Evolutionary conservation across 2,329 filamentous ascomycete species (phyloP).

Genomic region (Pseudovirgaria hyperparasitica): DNA sequence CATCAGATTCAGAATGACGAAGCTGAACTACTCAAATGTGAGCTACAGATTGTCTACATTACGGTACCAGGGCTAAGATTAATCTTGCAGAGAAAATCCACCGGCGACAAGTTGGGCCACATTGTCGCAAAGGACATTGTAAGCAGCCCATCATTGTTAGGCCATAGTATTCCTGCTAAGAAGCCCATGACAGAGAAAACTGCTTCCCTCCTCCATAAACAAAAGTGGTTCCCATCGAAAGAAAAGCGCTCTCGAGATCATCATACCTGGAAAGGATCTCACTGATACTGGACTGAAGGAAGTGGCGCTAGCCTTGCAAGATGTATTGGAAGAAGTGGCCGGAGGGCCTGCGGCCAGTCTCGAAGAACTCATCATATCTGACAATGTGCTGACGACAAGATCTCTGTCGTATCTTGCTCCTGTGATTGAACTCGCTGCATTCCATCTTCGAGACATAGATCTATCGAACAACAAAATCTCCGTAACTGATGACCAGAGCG

Average conservation of each 20-base stretch:
- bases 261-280: constrained; percentile 31
- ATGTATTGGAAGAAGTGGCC: constrained; percentile 21
- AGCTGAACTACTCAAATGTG: constrained; percentile 28
- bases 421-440: constrained; percentile 27
- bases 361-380: constrained; percentile 33
- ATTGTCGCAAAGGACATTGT: constrained; percentile 33
- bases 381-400: constrained; percentile 30
- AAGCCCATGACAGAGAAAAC: neutral
- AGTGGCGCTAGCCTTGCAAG: constrained; percentile 29
- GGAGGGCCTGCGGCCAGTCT: constrained; percentile 21
- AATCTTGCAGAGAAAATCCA: constrained; percentile 27
- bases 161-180: neutral
- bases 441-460: constrained; percentile 34
- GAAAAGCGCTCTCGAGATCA: constrained; percentile 29
- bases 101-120: constrained; percentile 32
- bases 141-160: constrained; percentile 8
- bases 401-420: constrained; percentile 29
- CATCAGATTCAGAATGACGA: constrained; percentile 8
- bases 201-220: constrained; percentile 2
- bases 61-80: constrained; percentile 7
- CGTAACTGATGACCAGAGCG: constrained; percentile 23
- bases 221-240: constrained; percentile 12
- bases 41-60: constrained; percentile 5
- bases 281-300: constrained; percentile 31
- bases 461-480: constrained; percentile 33